These are phyloP conservation scores for Cryomyces minteri DNA, from an alignment of 495 filamentous ascomycete genomes.

Conservation along the genomic window DNA sequence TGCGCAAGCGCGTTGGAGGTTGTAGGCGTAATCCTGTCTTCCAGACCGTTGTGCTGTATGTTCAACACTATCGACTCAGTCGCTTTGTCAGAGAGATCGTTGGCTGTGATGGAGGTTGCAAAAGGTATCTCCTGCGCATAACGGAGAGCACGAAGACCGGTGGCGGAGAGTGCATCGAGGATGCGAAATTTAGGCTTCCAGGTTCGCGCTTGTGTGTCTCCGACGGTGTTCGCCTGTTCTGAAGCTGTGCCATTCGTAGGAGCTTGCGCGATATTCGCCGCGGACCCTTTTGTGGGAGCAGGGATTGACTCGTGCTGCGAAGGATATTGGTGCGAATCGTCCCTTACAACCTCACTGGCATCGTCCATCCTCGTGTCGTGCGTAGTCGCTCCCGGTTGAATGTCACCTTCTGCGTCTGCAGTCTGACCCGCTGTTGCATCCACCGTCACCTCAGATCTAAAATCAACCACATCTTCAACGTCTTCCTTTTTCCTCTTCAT, in stretches of 20 bases:
- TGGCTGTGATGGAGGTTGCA: conserved; percentile 65
- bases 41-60: conserved; percentile 59
- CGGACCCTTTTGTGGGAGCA: neutral
- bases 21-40: conserved; percentile 49
- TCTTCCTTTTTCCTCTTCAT: conserved; percentile 8
- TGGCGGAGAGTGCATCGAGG: conserved; percentile 87
- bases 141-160: conserved; percentile 77
- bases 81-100: conserved; percentile 65
- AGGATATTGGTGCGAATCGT: neutral
- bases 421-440: neutral
- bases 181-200: conserved; percentile 35
- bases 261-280: neutral
- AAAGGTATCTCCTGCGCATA: conserved; percentile 84
- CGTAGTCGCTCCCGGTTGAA: too few species aligned
- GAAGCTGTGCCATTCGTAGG: neutral
- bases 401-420: neutral
- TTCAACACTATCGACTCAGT: conserved; percentile 68
- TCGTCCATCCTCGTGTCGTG: neutral
- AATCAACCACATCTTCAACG: neutral
- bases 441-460: neutral
- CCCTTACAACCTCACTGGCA: neutral
- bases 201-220: neutral
- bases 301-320: neutral
- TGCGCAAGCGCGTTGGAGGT: conserved; percentile 69
- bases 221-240: neutral